These are phyloP conservation scores for Phytophthora foliorum DNA, from an alignment of 352 stramenopile genomes.

Conservation along the genomic window DNA sequence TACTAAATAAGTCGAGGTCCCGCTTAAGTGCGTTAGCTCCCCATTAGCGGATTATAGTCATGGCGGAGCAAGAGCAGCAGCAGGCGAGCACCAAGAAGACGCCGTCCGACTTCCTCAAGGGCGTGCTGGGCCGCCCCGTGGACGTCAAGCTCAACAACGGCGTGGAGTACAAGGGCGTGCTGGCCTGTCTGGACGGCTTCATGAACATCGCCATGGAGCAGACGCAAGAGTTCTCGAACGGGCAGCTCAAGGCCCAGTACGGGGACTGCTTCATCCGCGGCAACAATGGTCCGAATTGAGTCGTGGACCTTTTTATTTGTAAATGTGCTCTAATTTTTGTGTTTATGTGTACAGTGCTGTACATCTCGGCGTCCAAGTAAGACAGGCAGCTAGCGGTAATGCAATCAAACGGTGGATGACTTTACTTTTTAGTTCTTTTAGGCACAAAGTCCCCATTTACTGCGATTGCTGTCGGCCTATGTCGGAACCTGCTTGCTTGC, in stretches of 20 bases:
- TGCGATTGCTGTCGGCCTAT: too few relatives aligned
- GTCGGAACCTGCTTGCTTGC: too few relatives aligned
- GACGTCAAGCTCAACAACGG: constrained; percentile 99
- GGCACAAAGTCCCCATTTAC: too few relatives aligned
- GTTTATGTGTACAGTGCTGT: constrained; percentile 68
- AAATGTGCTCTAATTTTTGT: background rate
- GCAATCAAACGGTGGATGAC: background rate
- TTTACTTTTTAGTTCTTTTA: background rate
- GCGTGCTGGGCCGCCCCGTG: constrained; percentile 95
- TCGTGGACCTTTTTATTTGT: background rate
- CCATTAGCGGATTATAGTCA: constrained; percentile 33
- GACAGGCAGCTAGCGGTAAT: background rate
- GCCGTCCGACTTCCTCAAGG: constrained; percentile 93
- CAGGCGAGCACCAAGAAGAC: constrained; percentile 78
- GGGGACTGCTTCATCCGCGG: constrained; percentile 99
- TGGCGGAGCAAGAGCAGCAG: constrained; percentile 47
- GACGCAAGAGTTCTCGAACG: constrained; percentile 99
- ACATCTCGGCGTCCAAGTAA: constrained; percentile 89
- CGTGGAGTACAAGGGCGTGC: constrained; percentile 98
- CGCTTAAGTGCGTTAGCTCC: background rate
- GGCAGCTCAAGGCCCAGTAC: constrained; percentile 99
- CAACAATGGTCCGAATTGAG: constrained; percentile 95
- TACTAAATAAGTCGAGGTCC: too few relatives aligned
- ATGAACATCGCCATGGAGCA: constrained; percentile 99
- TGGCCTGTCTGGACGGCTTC: constrained; percentile 99